Base-by-base conservation (phyloP, 139 green algal genomes). In the Asterochloris erici region DNA sequence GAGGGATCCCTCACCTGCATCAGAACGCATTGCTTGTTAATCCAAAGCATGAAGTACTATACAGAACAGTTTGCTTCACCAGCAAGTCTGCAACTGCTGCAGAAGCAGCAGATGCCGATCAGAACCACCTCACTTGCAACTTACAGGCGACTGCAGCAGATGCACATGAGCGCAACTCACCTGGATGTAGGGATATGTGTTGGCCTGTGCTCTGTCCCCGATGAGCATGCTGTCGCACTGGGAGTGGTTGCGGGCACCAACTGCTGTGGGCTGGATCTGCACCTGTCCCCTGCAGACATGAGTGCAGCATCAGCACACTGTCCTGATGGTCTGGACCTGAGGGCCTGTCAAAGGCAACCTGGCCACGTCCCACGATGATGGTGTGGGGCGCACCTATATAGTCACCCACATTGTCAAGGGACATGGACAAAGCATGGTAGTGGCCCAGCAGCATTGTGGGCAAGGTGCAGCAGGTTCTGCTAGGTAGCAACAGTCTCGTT, bases 141-240 rank as follows among this genome's bases (percentile, higher is more conserved):
- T 2, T 10, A 54, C 38, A 54, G 38, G 38, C 38, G 6, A 6
- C 38, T 54, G 38, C 38, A 54, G 38, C 38, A 54, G 38, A 54
- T 54, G 6, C 38, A 54, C 38, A 54, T 10, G 27, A 70, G 9
- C 21, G 82, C 26, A 54, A 6, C 38, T 54, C 66, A 94, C 92
- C 89, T 96, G 87, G 81, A 99, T 99, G 94, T 99, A 99, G 0
- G 97, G 97, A 89, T 99, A 99, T 0, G 97, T 99, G 90, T 99
- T 99, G 73, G 97, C 97, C 1, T 87, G 94, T 21, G 97, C 97
- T 11, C 84, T 89, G 90, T 99, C 97, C 0, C 96, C 97, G 78
- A 99, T 99, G n/a, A 99, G 90, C 97, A 99, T 99, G 26, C 92
- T 98, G 89, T 99, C 97, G 85, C 97, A 99, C 91, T 99, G 97